A percentile compares a stretch with the other conserved stretches of the same genome.
phyloP scores from a whole-genome alignment of 2,329 filamentous ascomycete genomes.

The Pseudopithomyces maydicus region DNA sequence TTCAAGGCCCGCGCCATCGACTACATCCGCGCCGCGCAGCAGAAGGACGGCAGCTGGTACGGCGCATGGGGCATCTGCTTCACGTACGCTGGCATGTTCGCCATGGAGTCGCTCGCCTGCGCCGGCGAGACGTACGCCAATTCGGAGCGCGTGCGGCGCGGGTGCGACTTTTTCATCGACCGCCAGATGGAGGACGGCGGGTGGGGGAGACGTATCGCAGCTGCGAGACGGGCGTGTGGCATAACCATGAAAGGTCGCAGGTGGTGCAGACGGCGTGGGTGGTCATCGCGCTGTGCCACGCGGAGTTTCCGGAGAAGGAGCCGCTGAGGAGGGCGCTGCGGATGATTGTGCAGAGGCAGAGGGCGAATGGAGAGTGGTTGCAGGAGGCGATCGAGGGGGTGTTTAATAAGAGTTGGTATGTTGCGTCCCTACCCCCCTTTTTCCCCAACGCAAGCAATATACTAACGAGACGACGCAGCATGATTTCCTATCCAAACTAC shows the following conservation, averaged over 20 bases:
- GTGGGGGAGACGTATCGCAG: conserved; percentile 93
- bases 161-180: conserved; percentile 83
- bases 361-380: conserved; percentile 88
- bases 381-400: conserved; percentile 97
- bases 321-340: conserved; percentile 75
- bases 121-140: conserved; percentile 82
- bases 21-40: conserved; percentile 83
- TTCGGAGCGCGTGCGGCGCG: conserved; percentile 71
- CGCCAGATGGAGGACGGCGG: conserved; percentile 89
- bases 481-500: conserved; percentile 99
- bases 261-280: conserved; percentile 97
- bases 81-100: conserved; percentile 97
- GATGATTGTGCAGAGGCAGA: conserved; percentile 84
- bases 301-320: conserved; percentile 75
- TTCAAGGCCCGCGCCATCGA: conserved; percentile 76
- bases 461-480: conserved; percentile 61
- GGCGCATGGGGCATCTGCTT: conserved; percentile 98
- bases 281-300: conserved; percentile 79
- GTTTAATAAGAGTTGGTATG: conserved; percentile 94
- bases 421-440: conserved; percentile 30
- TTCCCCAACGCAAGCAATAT: too few species aligned
- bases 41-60: conserved; percentile 90
- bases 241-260: conserved; percentile 78
- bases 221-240: conserved; percentile 77
- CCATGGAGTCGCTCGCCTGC: conserved; percentile 80